Percentiles rank a stretch among this genome's conserved stretches.
phyloP scores from a whole-genome alignment of 2,329 filamentous ascomycete genomes.

The Aspergillus pseudoterreus region DNA sequence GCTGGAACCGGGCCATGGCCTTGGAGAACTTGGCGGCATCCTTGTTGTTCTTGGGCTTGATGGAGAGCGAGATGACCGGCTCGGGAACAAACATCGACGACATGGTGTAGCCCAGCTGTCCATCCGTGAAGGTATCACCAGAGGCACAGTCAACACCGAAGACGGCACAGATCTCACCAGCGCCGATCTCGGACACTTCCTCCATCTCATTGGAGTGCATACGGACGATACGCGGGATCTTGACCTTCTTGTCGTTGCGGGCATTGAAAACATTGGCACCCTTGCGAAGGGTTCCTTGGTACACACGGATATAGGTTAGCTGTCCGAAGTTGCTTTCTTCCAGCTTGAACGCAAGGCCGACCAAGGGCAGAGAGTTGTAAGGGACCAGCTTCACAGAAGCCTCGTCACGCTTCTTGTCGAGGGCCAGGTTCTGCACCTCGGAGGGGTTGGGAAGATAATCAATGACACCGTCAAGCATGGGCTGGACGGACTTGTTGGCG shows the following conservation, averaged over 20 bases:
- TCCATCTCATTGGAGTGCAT: constrained; percentile 99
- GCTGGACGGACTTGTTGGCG: constrained; percentile 90
- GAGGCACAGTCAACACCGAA: constrained; percentile 98
- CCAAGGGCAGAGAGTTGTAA: constrained; percentile 90
- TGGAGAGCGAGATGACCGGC: constrained; percentile 95
- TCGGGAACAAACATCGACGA: constrained; percentile 96
- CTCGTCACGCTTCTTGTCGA: constrained; percentile 78
- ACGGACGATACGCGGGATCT: constrained; percentile 92
- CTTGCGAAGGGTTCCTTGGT: constrained; percentile 88
- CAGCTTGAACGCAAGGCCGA: constrained; percentile 95
- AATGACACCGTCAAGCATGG: constrained; percentile 93
- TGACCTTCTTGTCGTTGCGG: constrained; percentile 90
- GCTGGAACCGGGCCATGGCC: constrained; percentile 97
- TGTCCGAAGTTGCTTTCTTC: constrained; percentile 99
- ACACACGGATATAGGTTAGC: constrained; percentile 96
- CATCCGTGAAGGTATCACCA: constrained; percentile 97
- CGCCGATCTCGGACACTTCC: constrained; percentile 85
- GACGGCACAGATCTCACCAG: constrained; percentile 96
- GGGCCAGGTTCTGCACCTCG: constrained; percentile 82
- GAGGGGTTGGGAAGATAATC: constrained; percentile 92
- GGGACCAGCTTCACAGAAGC: constrained; percentile 81
- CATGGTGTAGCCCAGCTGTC: constrained; percentile 88
- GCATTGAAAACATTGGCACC: constrained; percentile 90
- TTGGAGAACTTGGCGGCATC: constrained; percentile 95
- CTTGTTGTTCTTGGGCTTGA: constrained; percentile 90